Evolutionary conservation across 192 early-diverging fungal species (phyloP), one percentile per base, ranked within the genome.

Genomic region (Geranomyces michiganensis): DNA sequence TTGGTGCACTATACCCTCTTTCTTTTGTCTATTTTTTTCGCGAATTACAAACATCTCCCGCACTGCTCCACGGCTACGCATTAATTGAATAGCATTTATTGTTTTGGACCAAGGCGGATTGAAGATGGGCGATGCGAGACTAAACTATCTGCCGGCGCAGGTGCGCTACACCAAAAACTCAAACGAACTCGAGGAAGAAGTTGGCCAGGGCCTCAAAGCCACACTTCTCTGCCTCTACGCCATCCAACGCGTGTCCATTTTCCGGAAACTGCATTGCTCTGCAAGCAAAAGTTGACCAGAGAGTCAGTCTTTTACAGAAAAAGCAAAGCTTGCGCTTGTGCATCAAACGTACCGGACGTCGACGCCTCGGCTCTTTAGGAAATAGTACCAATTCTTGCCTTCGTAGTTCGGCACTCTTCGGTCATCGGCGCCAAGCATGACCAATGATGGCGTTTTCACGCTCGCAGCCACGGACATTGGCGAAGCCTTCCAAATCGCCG

Each of bases 341-440:
- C 29, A 30, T 26, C 3, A 19, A 21, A 70, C 73, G 43, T 70
- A 75, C 73, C 71, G 51, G 14, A 44, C 49, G 68, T 70, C 76
- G 56, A 72, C 65, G n/a, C 65, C 62, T 31, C 56, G 27, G 14
- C 77, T 62, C 49, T 73, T 43, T 5, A 67, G 65, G 13, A 48
- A 69, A 55, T 74, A 56, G 47, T 31, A 56, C 70, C 75, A 80
- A 8, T 62, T 62, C 53, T 78, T 62, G 0, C 88, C 88, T 65
- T 93, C 86, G 31, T 77, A 74, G 9, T 85, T 86, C 31, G 92
- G 92, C 29, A 93, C 91, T 17, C 92, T 87, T 24, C 90, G 85
- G 61, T 93, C 92, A 13, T 74, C 70, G 0, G 81, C 72, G 7
- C 92, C 92, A 21, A 94, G 69, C 30, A 90, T 70, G 73, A 92